A percentile compares a stretch with the other conserved stretches of the same genome.
Evolutionary conservation across 257 asterid genomes (phyloP).

Genomic region (Solanum chaucha): DNA sequence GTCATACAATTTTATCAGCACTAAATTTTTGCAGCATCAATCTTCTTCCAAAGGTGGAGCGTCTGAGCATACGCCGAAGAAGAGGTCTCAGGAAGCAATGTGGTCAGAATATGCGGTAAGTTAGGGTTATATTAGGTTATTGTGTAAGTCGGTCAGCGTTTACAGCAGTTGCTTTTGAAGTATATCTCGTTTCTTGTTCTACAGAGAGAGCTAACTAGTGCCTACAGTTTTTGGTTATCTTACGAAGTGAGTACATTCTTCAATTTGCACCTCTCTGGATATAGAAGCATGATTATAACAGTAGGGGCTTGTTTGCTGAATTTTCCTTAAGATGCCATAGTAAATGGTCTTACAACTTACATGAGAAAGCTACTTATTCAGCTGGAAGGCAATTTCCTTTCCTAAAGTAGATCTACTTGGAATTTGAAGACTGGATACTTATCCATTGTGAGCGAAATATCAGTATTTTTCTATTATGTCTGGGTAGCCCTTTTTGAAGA

Average conservation of each 20-base stretch:
- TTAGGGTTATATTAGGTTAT: not conserved
- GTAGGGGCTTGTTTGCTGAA: not conserved
- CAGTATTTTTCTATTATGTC: not conserved
- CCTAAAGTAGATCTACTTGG: not conserved
- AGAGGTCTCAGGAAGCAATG: slow-evolving; percentile 62
- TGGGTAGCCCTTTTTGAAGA: not conserved
- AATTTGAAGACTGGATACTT: not conserved
- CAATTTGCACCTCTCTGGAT: not conserved
- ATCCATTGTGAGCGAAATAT: not conserved
- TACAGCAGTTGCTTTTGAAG: not conserved
- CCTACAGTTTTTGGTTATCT: not conserved
- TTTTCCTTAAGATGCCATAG: not conserved
- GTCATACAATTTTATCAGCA: slow-evolving; percentile 8
- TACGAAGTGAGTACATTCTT: not conserved
- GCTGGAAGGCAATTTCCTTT: not conserved
- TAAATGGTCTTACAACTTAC: not conserved
- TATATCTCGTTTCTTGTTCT: not conserved
- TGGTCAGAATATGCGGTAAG: slow-evolving; percentile 72
- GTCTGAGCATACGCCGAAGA: slow-evolving; percentile 54
- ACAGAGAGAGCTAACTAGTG: not conserved
- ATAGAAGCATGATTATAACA: not conserved
- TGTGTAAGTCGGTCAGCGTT: not conserved
- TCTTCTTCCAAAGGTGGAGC: slow-evolving; percentile 65
- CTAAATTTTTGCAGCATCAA: slow-evolving; percentile 39
- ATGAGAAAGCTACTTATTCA: not conserved